phyloP scores from a whole-genome alignment of 2,329 filamentous ascomycete genomes.

The Fusarium coffeatum region DNA sequence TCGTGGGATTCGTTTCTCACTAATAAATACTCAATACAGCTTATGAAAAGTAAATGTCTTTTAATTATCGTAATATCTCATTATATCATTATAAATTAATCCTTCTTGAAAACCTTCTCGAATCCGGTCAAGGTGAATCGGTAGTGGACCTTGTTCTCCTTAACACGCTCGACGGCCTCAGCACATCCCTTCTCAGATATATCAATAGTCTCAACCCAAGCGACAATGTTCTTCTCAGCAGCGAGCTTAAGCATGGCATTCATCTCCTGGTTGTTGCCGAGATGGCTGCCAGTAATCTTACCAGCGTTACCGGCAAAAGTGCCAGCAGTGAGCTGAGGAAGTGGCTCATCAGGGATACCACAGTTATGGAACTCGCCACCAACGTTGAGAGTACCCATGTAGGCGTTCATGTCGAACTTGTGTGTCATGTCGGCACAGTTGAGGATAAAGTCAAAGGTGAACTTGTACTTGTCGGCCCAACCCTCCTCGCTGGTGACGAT shows the following conservation, averaged over 20 bases:
- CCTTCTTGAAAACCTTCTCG: slow-evolving; percentile 69
- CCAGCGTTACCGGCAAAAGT: slow-evolving; percentile 63
- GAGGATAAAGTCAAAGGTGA: slow-evolving; percentile 63
- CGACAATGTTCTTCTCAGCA: slow-evolving; percentile 64
- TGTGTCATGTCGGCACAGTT: slow-evolving; percentile 63
- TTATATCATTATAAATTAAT: slow-evolving; percentile 1
- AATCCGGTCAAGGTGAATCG: slow-evolving; percentile 76
- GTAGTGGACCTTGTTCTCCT: slow-evolving; percentile 78
- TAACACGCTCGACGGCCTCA: slow-evolving; percentile 75
- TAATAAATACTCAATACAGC: too few relatives aligned
- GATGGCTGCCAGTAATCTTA: slow-evolving; percentile 66
- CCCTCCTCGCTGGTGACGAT: slow-evolving; percentile 60
- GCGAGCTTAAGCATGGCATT: slow-evolving; percentile 68
- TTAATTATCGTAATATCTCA: background rate
- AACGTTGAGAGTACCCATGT: slow-evolving; percentile 64
- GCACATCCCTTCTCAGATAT: slow-evolving; percentile 75
- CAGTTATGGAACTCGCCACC: slow-evolving; percentile 68
- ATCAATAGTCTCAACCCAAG: slow-evolving; percentile 71
- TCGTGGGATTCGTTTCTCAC: background rate
- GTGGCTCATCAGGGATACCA: slow-evolving; percentile 64
- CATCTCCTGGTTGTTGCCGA: slow-evolving; percentile 71
- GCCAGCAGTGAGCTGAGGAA: slow-evolving; percentile 57
- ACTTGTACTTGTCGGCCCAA: slow-evolving; percentile 68
- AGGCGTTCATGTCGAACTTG: slow-evolving; percentile 65
- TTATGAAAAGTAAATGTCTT: background rate